Evolutionary conservation across 164 flowering plant genomes (phyloP), one percentile per base, ranked within the genome.

Genomic region (Tinospora cordifolia): DNA sequence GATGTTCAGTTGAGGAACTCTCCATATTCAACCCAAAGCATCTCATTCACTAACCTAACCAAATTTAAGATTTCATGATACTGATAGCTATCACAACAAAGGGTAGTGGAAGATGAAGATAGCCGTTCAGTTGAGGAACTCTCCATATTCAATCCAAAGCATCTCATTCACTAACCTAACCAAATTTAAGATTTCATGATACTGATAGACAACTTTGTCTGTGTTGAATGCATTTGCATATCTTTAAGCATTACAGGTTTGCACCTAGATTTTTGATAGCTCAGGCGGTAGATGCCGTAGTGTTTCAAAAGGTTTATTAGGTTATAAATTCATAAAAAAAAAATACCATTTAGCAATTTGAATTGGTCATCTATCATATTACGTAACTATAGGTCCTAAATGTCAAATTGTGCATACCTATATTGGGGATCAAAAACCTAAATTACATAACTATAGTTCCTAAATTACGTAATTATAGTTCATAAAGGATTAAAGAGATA

Each of bases 101-200:
- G n/a, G 59, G n/a, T 51, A 51, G 59, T 51, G 59, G 59, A 51
- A 51, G 59, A 51, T 51, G n/a, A 51, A 51, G 59, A 51, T 51
- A n/a, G 59, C 17, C n/a, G 59, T n/a, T 51, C 59, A 51, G 59
- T 51, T 51, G 59, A 22, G 22, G 3, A n/a, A n/a, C n/a, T n/a
- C 22, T 15, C 59, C 59, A 51, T 51, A 51, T 51, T 51, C 59
- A 51, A 51, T 14, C 59, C 59, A 51, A 51, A 51, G 59, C 59
- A 51, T 51, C 59, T 51, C 59, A 2, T 51, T 51, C 21, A 51
- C 59, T 51, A 22, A 2, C 59, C 59, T 51, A 51, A 2, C 22
- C 59, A 51, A 51, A 17, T 51, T n/a, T 51, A n/a, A 17, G n/a
- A 22, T 17, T 22, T 0, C 21, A 51, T 51, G 57, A 51, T 51